Percentiles rank a stretch among this genome's conserved stretches.
Evolutionary conservation across 2,329 filamentous ascomycete genomes (phyloP).

Genomic region (Fusarium fracticaudum): DNA sequence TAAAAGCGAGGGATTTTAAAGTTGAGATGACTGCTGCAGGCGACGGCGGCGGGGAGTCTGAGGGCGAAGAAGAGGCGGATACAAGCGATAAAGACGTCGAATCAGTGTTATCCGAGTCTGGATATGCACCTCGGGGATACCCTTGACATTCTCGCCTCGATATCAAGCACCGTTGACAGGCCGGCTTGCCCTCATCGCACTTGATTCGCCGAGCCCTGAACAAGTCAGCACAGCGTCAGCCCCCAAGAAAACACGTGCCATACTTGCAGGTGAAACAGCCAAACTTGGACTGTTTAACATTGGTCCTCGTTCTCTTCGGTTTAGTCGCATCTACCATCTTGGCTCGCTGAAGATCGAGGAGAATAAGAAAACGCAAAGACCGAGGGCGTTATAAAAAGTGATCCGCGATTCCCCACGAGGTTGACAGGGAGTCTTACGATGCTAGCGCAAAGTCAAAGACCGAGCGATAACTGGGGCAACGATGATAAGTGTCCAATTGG

Average conservation of each 20-base stretch:
- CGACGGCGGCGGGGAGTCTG: neutral
- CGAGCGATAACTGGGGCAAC: neutral
- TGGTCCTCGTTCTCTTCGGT: conserved; percentile 31
- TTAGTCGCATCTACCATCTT: neutral
- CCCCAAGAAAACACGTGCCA: neutral
- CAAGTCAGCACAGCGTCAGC: neutral
- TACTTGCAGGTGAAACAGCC: conserved; percentile 41
- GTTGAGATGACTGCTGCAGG: neutral
- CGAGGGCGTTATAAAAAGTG: conserved; percentile 1
- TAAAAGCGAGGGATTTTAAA: neutral
- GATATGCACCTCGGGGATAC: conserved; percentile 18
- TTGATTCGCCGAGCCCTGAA: conserved; percentile 31
- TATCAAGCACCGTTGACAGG: conserved; percentile 23
- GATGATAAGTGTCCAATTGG: fast-evolving
- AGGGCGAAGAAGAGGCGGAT: neutral
- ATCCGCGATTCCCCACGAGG: neutral
- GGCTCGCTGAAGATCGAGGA: conserved; percentile 3
- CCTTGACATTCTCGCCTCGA: conserved; percentile 17
- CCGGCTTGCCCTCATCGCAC: conserved; percentile 33
- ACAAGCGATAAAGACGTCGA: neutral
- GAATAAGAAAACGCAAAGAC: conserved; percentile 1
- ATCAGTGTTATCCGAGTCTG: neutral
- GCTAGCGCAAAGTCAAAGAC: conserved; percentile 9
- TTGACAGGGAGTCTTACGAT: neutral
- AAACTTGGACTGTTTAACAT: conserved; percentile 37